Conservation (phyloP, 495 filamentous ascomycete species). For the Cairneyella variabilis region DNA sequence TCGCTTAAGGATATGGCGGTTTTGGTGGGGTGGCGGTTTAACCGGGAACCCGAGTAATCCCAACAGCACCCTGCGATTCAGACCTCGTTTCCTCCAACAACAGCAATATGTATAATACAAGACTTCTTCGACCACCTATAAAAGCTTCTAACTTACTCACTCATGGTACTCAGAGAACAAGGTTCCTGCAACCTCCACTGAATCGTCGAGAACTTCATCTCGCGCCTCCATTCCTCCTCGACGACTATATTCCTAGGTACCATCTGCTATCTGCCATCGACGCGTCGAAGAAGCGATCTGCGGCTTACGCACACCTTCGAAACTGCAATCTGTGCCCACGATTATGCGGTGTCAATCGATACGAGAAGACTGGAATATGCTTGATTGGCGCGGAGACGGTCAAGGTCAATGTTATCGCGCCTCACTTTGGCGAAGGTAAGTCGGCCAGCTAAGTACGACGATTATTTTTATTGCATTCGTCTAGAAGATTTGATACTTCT, state of each 20-base stretch:
- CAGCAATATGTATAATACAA: neutral
- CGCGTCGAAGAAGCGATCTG: conserved; percentile 59
- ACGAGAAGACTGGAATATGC: conserved; percentile 67
- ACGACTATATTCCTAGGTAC: conserved; percentile 68
- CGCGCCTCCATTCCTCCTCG: conserved; percentile 71
- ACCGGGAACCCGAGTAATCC: too few species aligned
- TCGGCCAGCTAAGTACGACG: conserved; percentile 9
- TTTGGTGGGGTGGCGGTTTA: too few species aligned
- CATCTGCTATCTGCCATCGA: conserved; percentile 54
- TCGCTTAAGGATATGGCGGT: too few species aligned
- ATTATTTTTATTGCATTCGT: neutral
- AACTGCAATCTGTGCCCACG: conserved; percentile 77
- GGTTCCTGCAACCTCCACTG: too few species aligned
- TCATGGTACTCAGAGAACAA: too few species aligned
- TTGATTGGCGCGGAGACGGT: conserved; percentile 65
- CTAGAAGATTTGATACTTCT: too few species aligned
- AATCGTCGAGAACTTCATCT: conserved; percentile 50
- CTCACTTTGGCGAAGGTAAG: conserved; percentile 61
- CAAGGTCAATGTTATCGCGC: conserved; percentile 75
- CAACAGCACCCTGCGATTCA: too few species aligned
- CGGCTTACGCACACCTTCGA: conserved; percentile 62
- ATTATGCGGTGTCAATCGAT: conserved; percentile 69
- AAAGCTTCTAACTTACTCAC: too few species aligned
- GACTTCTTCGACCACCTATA: neutral
- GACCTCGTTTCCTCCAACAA: neutral